Evolutionary conservation across 176 grass and related monocot genomes (phyloP), one percentile per base, ranked within the genome.

Genomic region (Oryza punctata): DNA sequence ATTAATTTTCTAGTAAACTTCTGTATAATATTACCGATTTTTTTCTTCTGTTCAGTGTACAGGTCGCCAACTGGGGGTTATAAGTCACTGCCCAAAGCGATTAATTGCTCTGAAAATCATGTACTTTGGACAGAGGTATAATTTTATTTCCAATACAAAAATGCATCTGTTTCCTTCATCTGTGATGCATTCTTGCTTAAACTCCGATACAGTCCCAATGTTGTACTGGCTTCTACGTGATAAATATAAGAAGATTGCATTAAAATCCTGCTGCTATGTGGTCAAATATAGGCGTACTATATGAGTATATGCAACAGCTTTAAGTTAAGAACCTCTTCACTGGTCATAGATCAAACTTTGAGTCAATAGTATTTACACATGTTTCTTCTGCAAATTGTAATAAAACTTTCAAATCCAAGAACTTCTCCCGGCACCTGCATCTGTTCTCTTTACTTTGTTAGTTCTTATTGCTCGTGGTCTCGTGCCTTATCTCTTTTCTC

Each of bases 41-140:
- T 52, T 52, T 59, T 59, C 68, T 85, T 85, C 32, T 71, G 10
- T 70, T 77, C 71, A 66, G 12, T 37, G 3, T 29, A 74, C 82
- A 95, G 95, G 83, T 91, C 24, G 5, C 21, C 16, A 78, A 43
- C 2, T 63, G 18, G 88, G 80, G 60, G 69, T 35, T 87, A 65
- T 91, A 63, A 82, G 86, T 76, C 78, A 85, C 67, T 93, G 73
- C 81, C 50, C 87, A 47, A 93, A 88, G 68, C 82, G 87, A 91
- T 67, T 88, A 69, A 68, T 98, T 78, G 90, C 92, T 86, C 76
- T 98, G 47, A 91, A 94, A 74, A 77, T 98, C 78, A 89, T 95
- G 91, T 98, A 98, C 76, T 98, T 95, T 12, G 92, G 95, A 18
- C 87, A 95, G 85, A 98, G 95, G 95, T 96, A 46, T 10, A 26